Evolutionary conservation across 495 filamentous ascomycete genomes (phyloP).

Genomic region (Neurospora tetrasperma): DNA sequence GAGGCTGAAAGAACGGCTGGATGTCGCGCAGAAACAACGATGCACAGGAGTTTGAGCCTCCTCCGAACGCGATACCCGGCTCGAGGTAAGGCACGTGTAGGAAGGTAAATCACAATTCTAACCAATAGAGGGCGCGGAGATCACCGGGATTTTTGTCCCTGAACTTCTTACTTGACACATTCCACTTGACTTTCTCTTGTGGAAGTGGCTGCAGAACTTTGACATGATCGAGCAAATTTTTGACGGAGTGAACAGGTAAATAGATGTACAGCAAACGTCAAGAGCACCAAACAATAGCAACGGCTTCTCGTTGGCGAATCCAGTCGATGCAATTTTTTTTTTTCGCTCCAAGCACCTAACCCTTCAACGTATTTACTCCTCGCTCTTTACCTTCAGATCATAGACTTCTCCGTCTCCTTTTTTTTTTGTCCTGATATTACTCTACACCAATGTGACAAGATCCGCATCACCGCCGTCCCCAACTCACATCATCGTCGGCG

Average conservation of each 20-base stretch:
- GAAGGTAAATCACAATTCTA: neutral
- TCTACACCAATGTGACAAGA: neutral
- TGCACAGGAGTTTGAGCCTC: neutral
- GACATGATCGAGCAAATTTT: too few species aligned
- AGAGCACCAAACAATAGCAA: neutral
- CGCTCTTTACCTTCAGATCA: neutral
- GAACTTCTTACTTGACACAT: neutral
- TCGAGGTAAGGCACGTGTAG: neutral
- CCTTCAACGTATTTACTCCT: neutral
- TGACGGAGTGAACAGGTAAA: neutral
- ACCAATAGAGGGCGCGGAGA: neutral
- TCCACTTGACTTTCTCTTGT: neutral
- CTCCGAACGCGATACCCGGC: neutral
- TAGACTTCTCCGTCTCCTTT: neutral
- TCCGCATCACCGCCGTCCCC: neutral
- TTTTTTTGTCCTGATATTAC: too few species aligned
- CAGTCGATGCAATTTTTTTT: neutral
- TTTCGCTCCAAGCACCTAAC: neutral
- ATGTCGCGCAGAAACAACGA: neutral
- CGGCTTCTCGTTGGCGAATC: neutral
- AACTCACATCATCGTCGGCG: neutral
- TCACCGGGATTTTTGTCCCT: neutral
- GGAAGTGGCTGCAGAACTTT: neutral
- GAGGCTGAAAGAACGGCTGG: neutral
- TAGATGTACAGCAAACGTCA: neutral